Evolutionary conservation across 1,139 yeast genomes (phyloP), one percentile per base, ranked within the genome.

Genomic region (Waltiozyma sp.): DNA sequence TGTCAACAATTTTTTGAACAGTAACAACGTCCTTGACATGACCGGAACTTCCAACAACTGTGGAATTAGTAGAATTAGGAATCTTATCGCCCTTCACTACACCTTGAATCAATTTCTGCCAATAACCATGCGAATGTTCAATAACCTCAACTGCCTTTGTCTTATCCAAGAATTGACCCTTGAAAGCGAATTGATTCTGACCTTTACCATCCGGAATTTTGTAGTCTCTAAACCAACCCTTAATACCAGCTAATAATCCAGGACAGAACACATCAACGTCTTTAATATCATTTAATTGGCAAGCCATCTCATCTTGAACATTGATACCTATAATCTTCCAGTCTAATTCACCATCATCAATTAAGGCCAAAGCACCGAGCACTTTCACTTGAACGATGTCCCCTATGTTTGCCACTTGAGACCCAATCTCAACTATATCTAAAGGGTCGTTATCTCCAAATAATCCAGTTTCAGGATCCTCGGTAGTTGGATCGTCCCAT

Each of bases 311-410:
- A 62, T 91, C 97, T 50, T 76, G 72, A 47, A 76, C 73, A 57
- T 88, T 89, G 53, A 91, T 86, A 40, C 77, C 95, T 55, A 91
- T 80, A 49, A 91, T 73, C 69, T 91, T 91, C 98, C 98, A 91
- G 68, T 91, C 98, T 47, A 96, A 75, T 68, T 91, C 98, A 52
- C 96, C 97, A 64, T 89, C 97, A 60, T 91, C 98, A 49, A 91
- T 80, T 57, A 91, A 72, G 7, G 96, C 97, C 73, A 91, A 73
- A 48, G 89, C 86, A 43, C 98, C 98, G 48, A 91, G 72, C 5
- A 91, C 80, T 69, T 91, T 91, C 51, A 88, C 96, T 63, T 80
- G 82, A 49, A 93, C 93, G 38, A 86, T 72, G 50, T 76, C 69
- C 38, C 89, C 80, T 15, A 69, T 68, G 26, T 78, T 58, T 47